phyloP scores from a whole-genome alignment of 2,329 filamentous ascomycete genomes.

The Hypomyces perniciosus region DNA sequence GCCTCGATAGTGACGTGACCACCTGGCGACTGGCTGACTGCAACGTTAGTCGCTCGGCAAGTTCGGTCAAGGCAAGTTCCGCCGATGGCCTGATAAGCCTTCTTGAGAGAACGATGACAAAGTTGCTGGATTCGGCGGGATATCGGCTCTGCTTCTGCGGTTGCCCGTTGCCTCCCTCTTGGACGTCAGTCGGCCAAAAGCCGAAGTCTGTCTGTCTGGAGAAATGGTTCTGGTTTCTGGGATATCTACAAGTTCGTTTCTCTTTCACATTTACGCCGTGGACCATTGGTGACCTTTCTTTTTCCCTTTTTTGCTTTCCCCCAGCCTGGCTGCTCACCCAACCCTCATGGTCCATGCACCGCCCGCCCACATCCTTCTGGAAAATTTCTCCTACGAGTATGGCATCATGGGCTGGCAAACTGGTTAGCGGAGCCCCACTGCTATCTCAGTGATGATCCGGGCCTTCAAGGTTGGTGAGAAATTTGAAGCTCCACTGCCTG shows the following conservation, averaged over 20 bases:
- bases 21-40: no score
- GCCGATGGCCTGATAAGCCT: no score
- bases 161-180: neutral
- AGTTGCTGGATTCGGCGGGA: neutral
- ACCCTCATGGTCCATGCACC: neutral
- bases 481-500: neutral
- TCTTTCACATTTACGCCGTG: neutral
- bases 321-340: neutral
- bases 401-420: neutral
- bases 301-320: neutral
- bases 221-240: no score
- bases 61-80: no score
- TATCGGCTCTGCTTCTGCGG: neutral
- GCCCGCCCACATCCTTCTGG: neutral
- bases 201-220: neutral
- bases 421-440: neutral
- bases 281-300: no score
- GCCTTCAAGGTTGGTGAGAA: neutral
- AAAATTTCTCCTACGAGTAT: neutral
- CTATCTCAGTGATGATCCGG: neutral
- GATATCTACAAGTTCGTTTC: slow-evolving; percentile 2
- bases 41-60: no score
- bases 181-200: neutral
- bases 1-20: no score
- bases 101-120: no score